Evolutionary conservation across 495 filamentous ascomycete genomes (phyloP), one percentile per base, ranked within the genome.

Genomic region (Penicillium turbatum): DNA sequence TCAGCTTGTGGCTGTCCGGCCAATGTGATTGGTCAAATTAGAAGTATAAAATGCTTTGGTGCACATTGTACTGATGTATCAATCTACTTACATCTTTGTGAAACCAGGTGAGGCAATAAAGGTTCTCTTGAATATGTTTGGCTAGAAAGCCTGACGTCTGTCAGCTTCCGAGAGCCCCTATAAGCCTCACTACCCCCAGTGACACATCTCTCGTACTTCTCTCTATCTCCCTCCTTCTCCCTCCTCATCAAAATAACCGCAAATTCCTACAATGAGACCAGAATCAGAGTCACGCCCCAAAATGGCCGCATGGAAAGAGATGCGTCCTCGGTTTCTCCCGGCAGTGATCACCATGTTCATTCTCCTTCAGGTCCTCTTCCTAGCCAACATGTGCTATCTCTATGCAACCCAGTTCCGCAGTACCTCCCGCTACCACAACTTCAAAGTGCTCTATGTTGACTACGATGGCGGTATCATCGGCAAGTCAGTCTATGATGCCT

Each of bases 391-490:
- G 48, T 51, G 48, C 27, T 51, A 51, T 41, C 35, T 51, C 11
- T 40, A 51, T 15, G 48, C 48, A n/a, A 51, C 48, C 0, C 48
- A 51, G 15, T 41, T 32, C 16, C 36, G 36, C 16, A 51, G 48
- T 32, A 31, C 26, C 24, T 21, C 35, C 9, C 48, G 48, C 11
- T 51, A 31, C 11, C 48, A 51, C 36, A 51, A 51, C 17, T 40
- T 76, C 21, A 61, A 63, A 4, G 54, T 78, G 9, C 57, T 72
- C 10, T 71, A 67, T 54, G 69, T 78, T 15, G 73, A 78, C 58
- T 77, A 76, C 40, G 76, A 77, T 49, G 71, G 67, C 16, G 73
- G 73, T 12, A 54, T 68, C 3, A 57, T 79, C 11, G 72, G 74
- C 17, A 26, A 62, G 9, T 65, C 74, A 1, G 60, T 77, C 0